Evolutionary conservation across 2,329 filamentous ascomycete genomes (phyloP).

Genomic region (Fusarium xyrophilum): DNA sequence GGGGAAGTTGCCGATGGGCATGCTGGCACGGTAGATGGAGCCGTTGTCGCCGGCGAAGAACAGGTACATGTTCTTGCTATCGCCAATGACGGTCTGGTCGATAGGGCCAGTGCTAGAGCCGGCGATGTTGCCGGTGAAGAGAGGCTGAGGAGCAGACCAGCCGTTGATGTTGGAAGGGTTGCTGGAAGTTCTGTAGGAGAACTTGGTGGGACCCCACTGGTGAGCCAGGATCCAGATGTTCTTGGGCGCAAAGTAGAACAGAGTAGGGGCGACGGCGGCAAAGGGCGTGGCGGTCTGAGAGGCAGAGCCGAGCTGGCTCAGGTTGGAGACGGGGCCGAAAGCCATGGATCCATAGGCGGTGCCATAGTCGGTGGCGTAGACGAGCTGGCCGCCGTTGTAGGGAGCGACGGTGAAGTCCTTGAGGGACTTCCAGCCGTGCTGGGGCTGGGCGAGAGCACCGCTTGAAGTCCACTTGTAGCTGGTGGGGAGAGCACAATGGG

Average conservation of each 20-base stretch:
- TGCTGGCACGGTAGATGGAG: constrained; percentile 68
- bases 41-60: constrained; percentile 74
- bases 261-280: constrained; percentile 54
- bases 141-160: constrained; percentile 46
- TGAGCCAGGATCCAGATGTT: constrained; percentile 69
- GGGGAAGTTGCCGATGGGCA: constrained; percentile 69
- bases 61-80: constrained; percentile 67
- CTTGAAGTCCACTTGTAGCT: constrained; percentile 7
- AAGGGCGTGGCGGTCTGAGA: neutral
- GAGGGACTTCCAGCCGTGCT: constrained; percentile 43
- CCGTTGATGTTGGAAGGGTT: constrained; percentile 64
- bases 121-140: constrained; percentile 4
- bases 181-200: constrained; percentile 65
- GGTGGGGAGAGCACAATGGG: constrained; percentile 6
- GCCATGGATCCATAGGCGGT: constrained; percentile 52
- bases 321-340: constrained; percentile 6
- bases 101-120: constrained; percentile 53
- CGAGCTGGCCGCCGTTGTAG: constrained; percentile 66
- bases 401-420: constrained; percentile 67
- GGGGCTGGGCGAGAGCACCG: constrained; percentile 10
- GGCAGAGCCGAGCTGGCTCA: constrained; percentile 9
- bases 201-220: constrained; percentile 67
- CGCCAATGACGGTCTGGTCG: constrained; percentile 70
- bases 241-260: constrained; percentile 70
- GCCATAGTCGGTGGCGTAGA: constrained; percentile 61